These are phyloP conservation scores for Medicago arabica DNA, from an alignment of 306 rosid species.

Conservation along the genomic window DNA sequence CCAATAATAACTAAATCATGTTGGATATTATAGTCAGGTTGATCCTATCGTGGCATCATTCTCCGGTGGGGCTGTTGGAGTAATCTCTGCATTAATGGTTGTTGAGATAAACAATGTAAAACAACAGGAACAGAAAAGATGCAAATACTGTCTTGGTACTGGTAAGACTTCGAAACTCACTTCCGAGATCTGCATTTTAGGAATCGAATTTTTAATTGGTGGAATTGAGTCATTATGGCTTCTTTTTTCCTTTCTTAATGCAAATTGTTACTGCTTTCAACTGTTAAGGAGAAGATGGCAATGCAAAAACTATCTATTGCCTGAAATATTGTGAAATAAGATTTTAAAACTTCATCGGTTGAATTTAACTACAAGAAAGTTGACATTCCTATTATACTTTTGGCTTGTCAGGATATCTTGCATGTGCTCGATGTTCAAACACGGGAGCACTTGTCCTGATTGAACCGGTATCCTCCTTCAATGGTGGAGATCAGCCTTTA, in stretches of 20 bases:
- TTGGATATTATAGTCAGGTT: slow-evolving; percentile 75
- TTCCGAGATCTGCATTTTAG: slow-evolving; percentile 8
- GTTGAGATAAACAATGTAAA: slow-evolving; percentile 96
- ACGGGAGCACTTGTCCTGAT: slow-evolving; percentile 75
- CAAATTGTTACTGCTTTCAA: background rate
- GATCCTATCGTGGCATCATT: slow-evolving; percentile 99
- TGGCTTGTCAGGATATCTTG: slow-evolving; percentile 73
- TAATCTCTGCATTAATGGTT: slow-evolving; percentile 93
- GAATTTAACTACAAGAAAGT: slow-evolving; percentile 32
- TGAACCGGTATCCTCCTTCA: slow-evolving; percentile 65
- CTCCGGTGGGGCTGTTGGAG: slow-evolving; percentile 99
- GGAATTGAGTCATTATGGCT: slow-evolving; percentile 22
- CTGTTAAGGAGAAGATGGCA: too few species aligned
- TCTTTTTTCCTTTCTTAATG: slow-evolving; percentile 18
- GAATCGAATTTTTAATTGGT: background rate
- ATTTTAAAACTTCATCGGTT: slow-evolving; percentile 5
- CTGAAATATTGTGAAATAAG: background rate
- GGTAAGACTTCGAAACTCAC: slow-evolving; percentile 57
- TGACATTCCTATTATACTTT: slow-evolving; percentile 19
- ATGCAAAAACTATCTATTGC: too few species aligned
- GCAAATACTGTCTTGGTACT: slow-evolving; percentile 97
- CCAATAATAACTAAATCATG: slow-evolving; percentile 28
- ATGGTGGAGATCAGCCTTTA: slow-evolving; percentile 64
- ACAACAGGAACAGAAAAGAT: slow-evolving; percentile 94
- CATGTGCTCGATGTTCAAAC: slow-evolving; percentile 95